Base-by-base conservation (phyloP, 176 grass and related monocot species). In the Rhynchospora tenuis region DNA sequence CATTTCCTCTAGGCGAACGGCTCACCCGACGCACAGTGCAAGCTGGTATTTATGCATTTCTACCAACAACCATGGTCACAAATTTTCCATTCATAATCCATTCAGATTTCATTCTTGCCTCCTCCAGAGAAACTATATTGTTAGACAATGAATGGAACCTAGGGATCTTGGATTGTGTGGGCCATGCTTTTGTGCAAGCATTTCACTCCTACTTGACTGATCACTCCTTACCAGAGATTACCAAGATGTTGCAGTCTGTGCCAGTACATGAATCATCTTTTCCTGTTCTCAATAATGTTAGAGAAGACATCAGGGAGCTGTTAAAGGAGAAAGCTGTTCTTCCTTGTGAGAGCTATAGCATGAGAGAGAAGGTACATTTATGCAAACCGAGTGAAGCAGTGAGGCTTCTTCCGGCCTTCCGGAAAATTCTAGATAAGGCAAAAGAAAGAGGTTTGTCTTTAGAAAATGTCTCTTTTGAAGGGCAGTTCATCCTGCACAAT, bases 1-100 rank as follows among this genome's bases (percentile, higher is more conserved):
- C 90, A 56, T 92, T 92, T 33, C 90, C 87, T 0, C 83, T 76
- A 15, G 90, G 90, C 3, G 43, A 89, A 10, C 70, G 90, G 20
- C 38, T 92, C 45, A 85, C 48, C 57, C n/a, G 85, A 0, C 81
- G 81, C 10, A 46, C 78, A 75, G 51, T 26, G 12, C 50, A 57
- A 50, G 75, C 87, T 62, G 87, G 87, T 73, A 78, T 92, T 12
- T 92, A 89, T 29, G 87, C 87, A 22, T 92, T 87, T 83, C 65
- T 92, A 73, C 87, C 90, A 13, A 92, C 90, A 2, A 85, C 89
- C 63, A 89, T 92, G 87, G 68, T 81, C 17, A 92, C 84, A 11
- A 82, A 78, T 38, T 92, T 87, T 7, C 84, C 90, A 26, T 92
- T 92, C 60, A 89, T 92, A 71, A 92, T 89, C 17, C 90, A 87